Evolutionary conservation across 163 green algal species (phyloP), one percentile per base, ranked within the genome.

Genomic region (Scenedesmus sp.): DNA sequence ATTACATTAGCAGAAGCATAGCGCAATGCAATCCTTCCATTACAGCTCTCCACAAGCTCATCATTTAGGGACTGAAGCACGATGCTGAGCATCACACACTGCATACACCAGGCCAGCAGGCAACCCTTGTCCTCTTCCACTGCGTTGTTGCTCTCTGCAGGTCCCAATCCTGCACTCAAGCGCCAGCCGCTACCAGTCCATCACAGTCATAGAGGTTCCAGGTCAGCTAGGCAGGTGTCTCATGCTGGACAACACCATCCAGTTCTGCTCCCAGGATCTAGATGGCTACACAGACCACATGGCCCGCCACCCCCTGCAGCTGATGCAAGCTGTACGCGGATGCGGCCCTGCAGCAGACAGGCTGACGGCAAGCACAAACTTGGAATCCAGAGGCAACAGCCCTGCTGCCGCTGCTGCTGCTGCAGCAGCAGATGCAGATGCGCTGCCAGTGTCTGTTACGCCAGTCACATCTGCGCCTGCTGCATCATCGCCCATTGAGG

Each of bases 221-320:
- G 59, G 59, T 6, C 59, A 89, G 26, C 0, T 89, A 3, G 85
- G 85, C 46, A 56, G 62, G 23, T 89, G 85, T n/a, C 34, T 89
- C 13, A 13, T 89, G 46, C 62, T 89, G 3, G 34, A 89, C 10
- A 15, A 12, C n/a, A 82, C 23, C 23, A 89, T 89, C 85, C 85
- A 89, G 23, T 89, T 89, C 85, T 89, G 85, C 66, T 79, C 85
- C 23, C 16, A 89, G 4, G 85, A 89, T 18, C 60, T 89, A 60
- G 85, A 89, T 81, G 85, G 60, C 8, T 89, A 89, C 59, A 89
- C 85, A 89, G 85, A 89, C 46, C 85, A 89, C 15, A 79, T 89
- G 59, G 85, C 85, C 4, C 85, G 85, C 9, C 85, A 89, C 20
- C 85, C 85, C 7, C 46, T 89, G 66, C 85, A 89, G 59, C 56